Evolutionary conservation across 768 basidiomycete genomes (phyloP).

Genomic region (Rhizopogon salebrosus): DNA sequence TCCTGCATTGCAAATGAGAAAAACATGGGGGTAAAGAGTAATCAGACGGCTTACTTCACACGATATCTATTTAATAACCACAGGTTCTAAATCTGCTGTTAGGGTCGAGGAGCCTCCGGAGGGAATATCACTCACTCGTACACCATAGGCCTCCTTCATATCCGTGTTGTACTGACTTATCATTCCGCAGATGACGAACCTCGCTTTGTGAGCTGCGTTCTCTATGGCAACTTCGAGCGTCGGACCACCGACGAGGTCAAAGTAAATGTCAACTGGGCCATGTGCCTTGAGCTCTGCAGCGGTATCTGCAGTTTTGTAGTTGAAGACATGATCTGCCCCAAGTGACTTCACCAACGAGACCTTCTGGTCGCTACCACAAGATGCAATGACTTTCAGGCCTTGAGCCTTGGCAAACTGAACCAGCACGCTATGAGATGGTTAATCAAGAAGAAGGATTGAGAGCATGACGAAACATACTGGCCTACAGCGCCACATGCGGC

Average conservation of each 20-base stretch:
- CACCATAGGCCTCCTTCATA: constrained; percentile 18
- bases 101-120: neutral
- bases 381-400: constrained; percentile 64
- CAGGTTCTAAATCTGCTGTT: neutral
- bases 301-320: constrained; percentile 61
- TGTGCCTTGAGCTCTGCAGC: constrained; percentile 48
- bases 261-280: constrained; percentile 51
- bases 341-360: constrained; percentile 53
- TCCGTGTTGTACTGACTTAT: constrained; percentile 16
- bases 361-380: constrained; percentile 71
- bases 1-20: neutral
- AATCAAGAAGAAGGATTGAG: constrained; percentile 3
- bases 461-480: constrained; percentile 35
- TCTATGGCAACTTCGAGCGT: constrained; percentile 51
- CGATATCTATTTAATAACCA: neutral
- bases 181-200: constrained; percentile 37
- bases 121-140: constrained; percentile 10
- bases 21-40: neutral
- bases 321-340: constrained; percentile 69
- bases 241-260: constrained; percentile 56
- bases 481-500: constrained; percentile 51
- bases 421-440: constrained; percentile 30
- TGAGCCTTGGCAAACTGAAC: constrained; percentile 47
- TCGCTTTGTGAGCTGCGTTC: constrained; percentile 36
- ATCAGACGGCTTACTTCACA: neutral